A percentile compares a stretch with the other conserved stretches of the same genome.
These are phyloP conservation scores for Candida dajiaensis DNA, from an alignment of 805 yeast species.

Conservation along the genomic window DNA sequence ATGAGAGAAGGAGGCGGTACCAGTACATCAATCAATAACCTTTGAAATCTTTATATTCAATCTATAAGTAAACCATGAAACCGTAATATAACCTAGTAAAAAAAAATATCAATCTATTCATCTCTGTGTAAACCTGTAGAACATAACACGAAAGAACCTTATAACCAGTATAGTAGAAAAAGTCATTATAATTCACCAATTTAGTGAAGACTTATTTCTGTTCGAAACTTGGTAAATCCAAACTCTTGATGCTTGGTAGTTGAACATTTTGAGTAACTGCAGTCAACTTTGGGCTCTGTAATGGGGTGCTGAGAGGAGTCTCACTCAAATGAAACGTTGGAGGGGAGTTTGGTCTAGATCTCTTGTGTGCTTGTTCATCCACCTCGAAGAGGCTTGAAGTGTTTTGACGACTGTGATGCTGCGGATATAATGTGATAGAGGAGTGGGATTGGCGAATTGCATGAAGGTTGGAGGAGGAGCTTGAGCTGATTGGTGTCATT, in stretches of 20 bases:
- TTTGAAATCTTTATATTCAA: neutral
- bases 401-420: constrained; percentile 21
- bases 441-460: constrained; percentile 21
- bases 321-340: constrained; percentile 31
- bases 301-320: constrained; percentile 45
- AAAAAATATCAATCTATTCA: neutral
- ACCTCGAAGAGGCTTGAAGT: neutral
- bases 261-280: constrained; percentile 13
- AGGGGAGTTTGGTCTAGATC: constrained; percentile 46
- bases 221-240: constrained; percentile 22
- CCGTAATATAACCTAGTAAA: neutral
- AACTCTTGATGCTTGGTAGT: constrained; percentile 22
- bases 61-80: neutral
- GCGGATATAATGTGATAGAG: constrained; percentile 13
- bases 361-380: constrained; percentile 29
- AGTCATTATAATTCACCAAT: neutral
- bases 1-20: too few relatives aligned
- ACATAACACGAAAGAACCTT: neutral
- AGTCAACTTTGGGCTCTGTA: constrained; percentile 40
- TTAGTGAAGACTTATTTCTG: neutral
- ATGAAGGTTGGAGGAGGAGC: constrained; percentile 8
- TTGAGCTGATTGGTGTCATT: constrained; percentile 36
- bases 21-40: neutral
- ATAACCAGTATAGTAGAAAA: neutral
- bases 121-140: neutral